A percentile compares a stretch with the other conserved stretches of the same genome.
These are phyloP conservation scores for Fraxinus sp. DNA, from an alignment of 305 asterid species.

Conservation along the genomic window DNA sequence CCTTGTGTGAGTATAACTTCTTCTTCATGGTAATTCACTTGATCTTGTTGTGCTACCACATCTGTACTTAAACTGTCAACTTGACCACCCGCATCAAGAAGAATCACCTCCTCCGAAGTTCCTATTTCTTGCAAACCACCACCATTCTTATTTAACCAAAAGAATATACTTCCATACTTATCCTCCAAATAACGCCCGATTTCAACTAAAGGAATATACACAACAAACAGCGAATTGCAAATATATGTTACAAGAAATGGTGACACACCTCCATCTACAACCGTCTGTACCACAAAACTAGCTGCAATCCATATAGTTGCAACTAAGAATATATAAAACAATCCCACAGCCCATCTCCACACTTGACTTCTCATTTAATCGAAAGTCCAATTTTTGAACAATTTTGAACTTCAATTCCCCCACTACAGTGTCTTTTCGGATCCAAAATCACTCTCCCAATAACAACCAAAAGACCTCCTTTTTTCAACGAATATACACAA, in stretches of 20 bases:
- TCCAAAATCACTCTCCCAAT: neutral
- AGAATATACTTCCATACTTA: conserved; percentile 52
- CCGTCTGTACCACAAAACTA: conserved; percentile 88
- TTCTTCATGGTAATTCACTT: conserved; percentile 13
- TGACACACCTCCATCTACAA: conserved; percentile 84
- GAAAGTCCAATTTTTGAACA: conserved; percentile 17
- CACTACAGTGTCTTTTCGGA: neutral
- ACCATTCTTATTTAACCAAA: conserved; percentile 45
- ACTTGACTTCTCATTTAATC: conserved; percentile 49
- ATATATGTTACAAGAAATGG: conserved; percentile 82
- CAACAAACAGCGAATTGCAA: conserved; percentile 80
- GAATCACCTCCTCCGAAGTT: conserved; percentile 54
- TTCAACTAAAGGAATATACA: conserved; percentile 79
- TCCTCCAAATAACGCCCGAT: conserved; percentile 66
- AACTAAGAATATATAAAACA: conserved; percentile 66
- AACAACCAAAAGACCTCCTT: conserved; percentile 14
- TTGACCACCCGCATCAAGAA: conserved; percentile 42
- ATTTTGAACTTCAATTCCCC: conserved; percentile 11
- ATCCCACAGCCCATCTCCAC: conserved; percentile 81
- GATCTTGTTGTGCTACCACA: conserved; percentile 23
- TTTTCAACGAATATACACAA: conserved; percentile 6
- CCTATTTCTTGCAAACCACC: conserved; percentile 33
- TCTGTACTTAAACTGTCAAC: conserved; percentile 18
- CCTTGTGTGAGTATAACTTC: conserved; percentile 17
- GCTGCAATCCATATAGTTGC: conserved; percentile 95